Evolutionary conservation across 2,329 filamentous ascomycete genomes (phyloP).

Genomic region (Aspergillus hortae): DNA sequence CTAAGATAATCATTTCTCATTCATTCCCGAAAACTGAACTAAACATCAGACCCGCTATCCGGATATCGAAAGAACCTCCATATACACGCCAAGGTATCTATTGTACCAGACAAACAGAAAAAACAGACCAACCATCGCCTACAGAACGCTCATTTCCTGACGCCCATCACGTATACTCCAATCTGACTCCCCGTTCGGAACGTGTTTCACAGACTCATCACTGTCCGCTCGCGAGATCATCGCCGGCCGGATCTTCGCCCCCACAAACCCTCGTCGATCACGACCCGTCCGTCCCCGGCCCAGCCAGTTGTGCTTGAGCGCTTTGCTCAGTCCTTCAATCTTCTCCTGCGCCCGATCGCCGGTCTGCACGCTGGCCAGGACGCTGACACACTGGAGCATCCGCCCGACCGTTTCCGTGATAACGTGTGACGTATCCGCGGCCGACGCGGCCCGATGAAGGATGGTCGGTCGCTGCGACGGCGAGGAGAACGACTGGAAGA

Average conservation of each 20-base stretch:
- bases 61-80: not conserved
- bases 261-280: constrained; percentile 86
- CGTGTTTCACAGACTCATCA: constrained; percentile 21
- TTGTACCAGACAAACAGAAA: constrained; percentile 16
- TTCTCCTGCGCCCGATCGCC: constrained; percentile 71
- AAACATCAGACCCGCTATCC: no score
- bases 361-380: constrained; percentile 72
- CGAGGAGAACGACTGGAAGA: constrained; percentile 42
- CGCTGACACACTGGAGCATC: constrained; percentile 94
- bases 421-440: constrained; percentile 55
- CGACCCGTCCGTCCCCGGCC: constrained; percentile 84
- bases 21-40: no score
- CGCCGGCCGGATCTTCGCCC: constrained; percentile 50
- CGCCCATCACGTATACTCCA: constrained; percentile 20
- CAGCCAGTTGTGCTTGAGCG: constrained; percentile 95
- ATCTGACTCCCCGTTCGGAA: constrained; percentile 7
- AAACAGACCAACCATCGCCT: constrained; percentile 1
- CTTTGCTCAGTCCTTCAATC: constrained; percentile 78
- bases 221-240: constrained; percentile 24
- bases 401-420: constrained; percentile 93
- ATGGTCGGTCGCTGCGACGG: constrained; percentile 34
- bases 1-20: no score
- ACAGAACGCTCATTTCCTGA: constrained; percentile 30
- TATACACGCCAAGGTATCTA: constrained; percentile 10
- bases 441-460: constrained; percentile 27